phyloP scores from a whole-genome alignment of 2,329 filamentous ascomycete species.

The Apiospora malaysiana region DNA sequence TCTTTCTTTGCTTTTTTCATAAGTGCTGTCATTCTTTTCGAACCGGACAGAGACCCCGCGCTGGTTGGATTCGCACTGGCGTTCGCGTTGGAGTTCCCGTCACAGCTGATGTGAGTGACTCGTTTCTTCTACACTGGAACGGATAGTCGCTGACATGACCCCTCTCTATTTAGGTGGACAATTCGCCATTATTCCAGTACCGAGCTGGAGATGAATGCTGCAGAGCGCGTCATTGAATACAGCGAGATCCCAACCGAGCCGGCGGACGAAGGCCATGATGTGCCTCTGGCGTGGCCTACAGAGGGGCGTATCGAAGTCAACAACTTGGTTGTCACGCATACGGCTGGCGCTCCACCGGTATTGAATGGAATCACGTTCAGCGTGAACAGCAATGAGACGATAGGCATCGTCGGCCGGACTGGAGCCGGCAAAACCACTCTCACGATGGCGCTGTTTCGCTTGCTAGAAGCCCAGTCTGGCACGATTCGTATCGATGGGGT shows the following conservation, averaged over 20 bases:
- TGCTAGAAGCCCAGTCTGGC: slow-evolving; percentile 72
- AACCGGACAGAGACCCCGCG: slow-evolving; percentile 67
- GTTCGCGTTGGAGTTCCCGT: slow-evolving; percentile 74
- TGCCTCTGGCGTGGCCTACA: slow-evolving; percentile 76
- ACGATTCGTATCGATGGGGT: slow-evolving; percentile 74
- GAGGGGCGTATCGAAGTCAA: slow-evolving; percentile 76
- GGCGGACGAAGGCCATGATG: slow-evolving; percentile 58
- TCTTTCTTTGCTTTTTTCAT: slow-evolving; percentile 71
- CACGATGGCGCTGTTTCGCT: slow-evolving; percentile 78
- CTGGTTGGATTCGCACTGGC: slow-evolving; percentile 77
- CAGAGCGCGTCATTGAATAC: slow-evolving; percentile 79
- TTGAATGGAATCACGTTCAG: slow-evolving; percentile 73
- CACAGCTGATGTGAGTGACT: slow-evolving; percentile 65
- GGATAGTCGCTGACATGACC: background rate
- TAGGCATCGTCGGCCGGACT: slow-evolving; percentile 80
- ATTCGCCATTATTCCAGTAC: slow-evolving; percentile 72
- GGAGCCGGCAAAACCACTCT: slow-evolving; percentile 80
- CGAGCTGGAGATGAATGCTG: slow-evolving; percentile 80
- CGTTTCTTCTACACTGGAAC: slow-evolving; percentile 39
- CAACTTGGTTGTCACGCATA: slow-evolving; percentile 75
- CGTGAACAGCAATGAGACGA: slow-evolving; percentile 69
- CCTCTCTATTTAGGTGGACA: slow-evolving; percentile 42
- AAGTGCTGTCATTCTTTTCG: slow-evolving; percentile 66
- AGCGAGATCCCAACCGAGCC: slow-evolving; percentile 68
- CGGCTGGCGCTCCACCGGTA: slow-evolving; percentile 72